These are phyloP conservation scores for Besnoitia besnoiti DNA, from an alignment of 169 alveolate genomes.

Conservation along the genomic window DNA sequence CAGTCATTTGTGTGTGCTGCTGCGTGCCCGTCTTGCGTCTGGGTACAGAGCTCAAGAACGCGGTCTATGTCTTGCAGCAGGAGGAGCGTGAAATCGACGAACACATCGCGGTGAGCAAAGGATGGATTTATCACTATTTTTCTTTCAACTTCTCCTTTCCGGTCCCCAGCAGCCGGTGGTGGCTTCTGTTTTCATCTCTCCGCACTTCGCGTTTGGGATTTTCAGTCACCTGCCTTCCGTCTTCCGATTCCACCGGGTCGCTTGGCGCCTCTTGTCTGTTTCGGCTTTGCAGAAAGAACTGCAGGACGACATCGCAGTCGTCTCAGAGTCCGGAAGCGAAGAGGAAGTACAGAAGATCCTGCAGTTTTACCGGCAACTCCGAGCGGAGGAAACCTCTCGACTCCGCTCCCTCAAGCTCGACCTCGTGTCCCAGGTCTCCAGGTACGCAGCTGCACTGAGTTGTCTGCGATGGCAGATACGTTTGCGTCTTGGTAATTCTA, in stretches of 20 bases:
- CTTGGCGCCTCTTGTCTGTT: background rate
- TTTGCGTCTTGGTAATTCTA: too few relatives aligned
- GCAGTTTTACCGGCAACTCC: slow-evolving; percentile 13
- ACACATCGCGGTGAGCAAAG: slow-evolving; percentile 14
- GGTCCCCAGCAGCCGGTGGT: background rate
- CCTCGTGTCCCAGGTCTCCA: slow-evolving; percentile 14
- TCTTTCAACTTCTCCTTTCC: background rate
- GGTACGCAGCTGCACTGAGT: too few relatives aligned
- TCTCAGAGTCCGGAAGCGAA: background rate
- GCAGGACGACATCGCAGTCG: background rate
- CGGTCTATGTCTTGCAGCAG: slow-evolving; percentile 8
- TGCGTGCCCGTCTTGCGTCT: background rate
- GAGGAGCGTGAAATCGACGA: slow-evolving; percentile 32
- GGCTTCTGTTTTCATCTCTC: background rate
- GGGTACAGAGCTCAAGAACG: slow-evolving; percentile 13
- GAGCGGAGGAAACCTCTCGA: background rate
- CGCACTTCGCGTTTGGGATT: background rate
- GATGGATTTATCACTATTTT: background rate
- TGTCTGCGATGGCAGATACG: too few relatives aligned
- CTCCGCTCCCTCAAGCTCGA: slow-evolving; percentile 8
- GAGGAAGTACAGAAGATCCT: background rate
- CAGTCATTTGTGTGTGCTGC: too few relatives aligned
- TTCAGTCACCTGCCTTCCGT: background rate
- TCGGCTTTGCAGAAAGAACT: background rate
- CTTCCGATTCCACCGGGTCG: background rate